Conservation (phyloP, 1,284 basidiomycete genomes). For the Erythrobasidium hasegawianum region DNA sequence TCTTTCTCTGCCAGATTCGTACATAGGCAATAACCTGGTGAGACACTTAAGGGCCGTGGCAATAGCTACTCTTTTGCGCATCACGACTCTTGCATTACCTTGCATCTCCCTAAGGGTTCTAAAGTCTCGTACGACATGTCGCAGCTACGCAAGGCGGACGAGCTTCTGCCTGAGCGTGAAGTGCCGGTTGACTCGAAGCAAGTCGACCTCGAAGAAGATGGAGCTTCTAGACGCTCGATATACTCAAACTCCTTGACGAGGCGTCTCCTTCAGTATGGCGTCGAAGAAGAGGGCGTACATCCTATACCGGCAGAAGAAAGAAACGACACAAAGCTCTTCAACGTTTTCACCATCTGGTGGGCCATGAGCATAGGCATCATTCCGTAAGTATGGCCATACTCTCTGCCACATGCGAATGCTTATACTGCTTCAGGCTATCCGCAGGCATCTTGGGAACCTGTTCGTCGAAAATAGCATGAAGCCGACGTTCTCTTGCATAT, state of each 20-base stretch:
- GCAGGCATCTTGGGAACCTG: constrained; percentile 29
- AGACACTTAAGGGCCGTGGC: too few species aligned
- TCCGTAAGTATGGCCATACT: constrained; percentile 5
- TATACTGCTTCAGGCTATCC: constrained; percentile 2
- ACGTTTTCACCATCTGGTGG: constrained; percentile 18
- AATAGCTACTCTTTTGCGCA: too few species aligned
- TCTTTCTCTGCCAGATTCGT: too few species aligned
- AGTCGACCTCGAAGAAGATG: constrained; percentile 4
- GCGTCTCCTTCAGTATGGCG: constrained; percentile 18
- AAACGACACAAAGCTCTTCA: constrained; percentile 22
- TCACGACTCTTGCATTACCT: too few species aligned
- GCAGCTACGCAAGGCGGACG: background rate
- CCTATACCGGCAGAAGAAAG: constrained; percentile 22
- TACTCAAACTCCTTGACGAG: constrained; percentile 14
- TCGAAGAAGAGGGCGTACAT: constrained; percentile 27
- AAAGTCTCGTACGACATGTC: background rate
- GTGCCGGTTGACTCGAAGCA: background rate
- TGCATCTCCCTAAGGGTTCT: too few species aligned
- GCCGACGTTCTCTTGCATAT: background rate
- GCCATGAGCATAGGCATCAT: constrained; percentile 24
- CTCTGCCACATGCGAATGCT: background rate
- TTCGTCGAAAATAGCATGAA: constrained; percentile 5
- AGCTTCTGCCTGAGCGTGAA: background rate
- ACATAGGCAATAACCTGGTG: too few species aligned
- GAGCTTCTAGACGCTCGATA: constrained; percentile 7